Base-by-base conservation (phyloP, 768 basidiomycete genomes). In the Cyclocybe aegerita region DNA sequence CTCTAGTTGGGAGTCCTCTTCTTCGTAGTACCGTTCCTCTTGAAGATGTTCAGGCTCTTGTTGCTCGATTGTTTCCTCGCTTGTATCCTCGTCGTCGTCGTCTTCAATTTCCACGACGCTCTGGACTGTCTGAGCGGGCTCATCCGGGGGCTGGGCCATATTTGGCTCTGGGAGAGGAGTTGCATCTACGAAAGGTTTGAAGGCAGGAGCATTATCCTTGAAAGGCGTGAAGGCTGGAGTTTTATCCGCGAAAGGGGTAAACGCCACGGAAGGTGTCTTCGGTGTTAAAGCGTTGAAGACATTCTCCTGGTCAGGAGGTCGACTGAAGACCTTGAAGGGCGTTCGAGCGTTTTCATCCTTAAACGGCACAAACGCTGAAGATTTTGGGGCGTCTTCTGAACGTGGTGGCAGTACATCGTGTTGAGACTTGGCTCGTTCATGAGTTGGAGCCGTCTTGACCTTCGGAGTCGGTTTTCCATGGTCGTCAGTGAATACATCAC, bases 261-360 rank as follows among this genome's bases (percentile, higher is more conserved):
- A 77, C 9, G 70, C 61, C 34, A 61, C 53, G 38, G 52, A 62
- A 9, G 69, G 66, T 6, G 73, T 73, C 54, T 82, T 81, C 17
- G 78, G 76, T 14, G 79, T 75, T 51, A 77, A 77, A 5, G 66
- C 66, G 53, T 70, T 69, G 14, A 48, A 52, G 36, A 49, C 53
- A 50, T 78, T 76, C 17, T 65, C 62, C 40, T 76, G 71, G 37
- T 75, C 73, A 0, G 83, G 83, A n/a, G 86, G 88, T 11, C 85
- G 79, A 50, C 82, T 87, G 66, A 91, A 91, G 14, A 91, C 88
- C 54, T 86, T 73, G 74, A 74, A 80, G 3, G 80, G 77, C 7
- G 78, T 76, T 46, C 68, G 67, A n/a, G 66, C 67, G 53, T 70
- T 74, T 48, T 77, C 74, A 35, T 76, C 76, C 23, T 70, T 64